Conservation (phyloP, 331 rosid species). For the Stylosanthes scabra region DNA sequence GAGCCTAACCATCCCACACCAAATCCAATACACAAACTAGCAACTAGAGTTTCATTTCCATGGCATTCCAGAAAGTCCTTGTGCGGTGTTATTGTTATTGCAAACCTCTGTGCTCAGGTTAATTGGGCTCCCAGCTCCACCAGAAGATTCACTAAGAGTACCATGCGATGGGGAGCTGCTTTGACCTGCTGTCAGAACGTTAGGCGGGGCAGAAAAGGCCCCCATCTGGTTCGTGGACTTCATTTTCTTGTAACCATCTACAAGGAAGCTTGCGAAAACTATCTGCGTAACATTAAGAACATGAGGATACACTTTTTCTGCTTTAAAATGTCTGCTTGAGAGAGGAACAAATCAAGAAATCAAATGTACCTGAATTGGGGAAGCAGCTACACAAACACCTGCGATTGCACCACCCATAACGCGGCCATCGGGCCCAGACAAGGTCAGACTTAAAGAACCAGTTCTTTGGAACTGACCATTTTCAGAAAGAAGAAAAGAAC, state of each 20-base stretch:
- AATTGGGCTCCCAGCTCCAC: constrained; percentile 71
- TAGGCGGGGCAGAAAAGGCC: constrained; percentile 35
- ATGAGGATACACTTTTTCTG: neutral
- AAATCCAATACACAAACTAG: constrained; percentile 40
- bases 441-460: constrained; percentile 69
- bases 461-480: constrained; percentile 48
- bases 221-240: constrained; percentile 41
- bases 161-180: constrained; percentile 69
- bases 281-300: constrained; percentile 47
- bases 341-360: neutral
- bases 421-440: constrained; percentile 74
- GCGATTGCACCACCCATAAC: constrained; percentile 75
- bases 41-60: constrained; percentile 40
- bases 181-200: constrained; percentile 49
- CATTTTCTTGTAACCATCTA: constrained; percentile 54
- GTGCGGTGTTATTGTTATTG: constrained; percentile 55
- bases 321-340: neutral
- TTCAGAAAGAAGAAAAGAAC: constrained; percentile 59
- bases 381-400: constrained; percentile 70
- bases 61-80: constrained; percentile 48
- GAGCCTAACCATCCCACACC: neutral
- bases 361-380: constrained; percentile 75
- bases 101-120: constrained; percentile 65
- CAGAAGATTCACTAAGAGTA: constrained; percentile 75
- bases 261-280: constrained; percentile 61